Evolutionary conservation across 176 grass and related monocot genomes (phyloP).

Genomic region (Coix lacrymajobi): DNA sequence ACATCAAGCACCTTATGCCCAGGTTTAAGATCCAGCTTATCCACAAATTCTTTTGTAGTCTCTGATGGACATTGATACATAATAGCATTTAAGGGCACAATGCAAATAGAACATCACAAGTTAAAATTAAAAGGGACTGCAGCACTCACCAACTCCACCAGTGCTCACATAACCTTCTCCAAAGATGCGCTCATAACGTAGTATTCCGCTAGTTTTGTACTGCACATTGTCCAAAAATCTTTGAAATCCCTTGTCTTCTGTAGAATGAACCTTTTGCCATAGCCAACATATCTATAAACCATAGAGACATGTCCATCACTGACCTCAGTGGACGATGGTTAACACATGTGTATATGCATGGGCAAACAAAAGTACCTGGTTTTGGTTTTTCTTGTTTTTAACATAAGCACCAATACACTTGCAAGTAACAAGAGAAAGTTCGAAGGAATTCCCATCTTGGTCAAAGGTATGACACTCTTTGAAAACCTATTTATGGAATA

Average conservation of each 20-base stretch:
- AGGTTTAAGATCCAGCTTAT: conserved; percentile 73
- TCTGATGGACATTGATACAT: conserved; percentile 36
- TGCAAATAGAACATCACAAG: conserved; percentile 8
- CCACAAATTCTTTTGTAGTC: conserved; percentile 93
- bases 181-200: conserved; percentile 87
- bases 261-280: conserved; percentile 80
- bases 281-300: conserved; percentile 79
- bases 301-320: not conserved
- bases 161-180: conserved; percentile 96
- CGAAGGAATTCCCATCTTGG: conserved; percentile 61
- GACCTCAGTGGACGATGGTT: conserved; percentile 1
- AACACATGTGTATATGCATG: not conserved
- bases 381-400: conserved; percentile 99
- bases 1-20: conserved; percentile 95
- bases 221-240: conserved; percentile 95
- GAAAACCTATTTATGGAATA: conserved; percentile 51
- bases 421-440: conserved; percentile 78
- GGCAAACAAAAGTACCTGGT: conserved; percentile 56
- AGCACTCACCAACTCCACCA: conserved; percentile 72
- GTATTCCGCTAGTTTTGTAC: conserved; percentile 95
- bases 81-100: not conserved
- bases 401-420: conserved; percentile 96
- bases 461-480: conserved; percentile 74
- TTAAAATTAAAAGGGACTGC: not conserved
- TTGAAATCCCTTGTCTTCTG: conserved; percentile 75